Conservation (phyloP, 2,329 filamentous ascomycete genomes). For the Aureobasidium vineae region DNA sequence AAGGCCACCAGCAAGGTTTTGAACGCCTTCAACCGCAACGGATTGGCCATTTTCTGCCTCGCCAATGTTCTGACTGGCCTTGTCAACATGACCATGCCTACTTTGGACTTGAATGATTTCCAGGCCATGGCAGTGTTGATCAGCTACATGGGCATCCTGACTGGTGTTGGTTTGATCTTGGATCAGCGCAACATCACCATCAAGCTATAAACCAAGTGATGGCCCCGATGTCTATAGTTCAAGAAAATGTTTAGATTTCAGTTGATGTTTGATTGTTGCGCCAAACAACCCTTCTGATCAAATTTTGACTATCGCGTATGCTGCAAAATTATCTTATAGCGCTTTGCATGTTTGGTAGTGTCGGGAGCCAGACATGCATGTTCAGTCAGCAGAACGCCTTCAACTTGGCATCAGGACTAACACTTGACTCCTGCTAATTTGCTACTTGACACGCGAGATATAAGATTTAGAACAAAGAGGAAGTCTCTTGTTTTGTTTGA, state of each 20-base stretch:
- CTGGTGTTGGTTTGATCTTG: conserved; percentile 64
- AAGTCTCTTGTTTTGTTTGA: neutral
- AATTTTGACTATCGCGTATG: too few species aligned
- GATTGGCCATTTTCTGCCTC: conserved; percentile 76
- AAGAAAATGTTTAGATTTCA: neutral
- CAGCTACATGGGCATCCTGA: conserved; percentile 67
- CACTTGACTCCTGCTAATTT: too few species aligned
- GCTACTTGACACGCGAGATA: too few species aligned
- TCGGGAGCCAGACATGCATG: too few species aligned
- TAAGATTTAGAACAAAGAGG: too few species aligned
- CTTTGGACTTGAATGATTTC: conserved; percentile 65
- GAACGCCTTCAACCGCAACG: conserved; percentile 82
- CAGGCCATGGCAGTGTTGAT: conserved; percentile 72
- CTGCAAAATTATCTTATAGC: too few species aligned
- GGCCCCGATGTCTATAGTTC: neutral
- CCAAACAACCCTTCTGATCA: neutral
- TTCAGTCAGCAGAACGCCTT: too few species aligned
- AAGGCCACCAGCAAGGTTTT: conserved; percentile 78
- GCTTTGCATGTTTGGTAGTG: too few species aligned
- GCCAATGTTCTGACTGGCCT: conserved; percentile 88
- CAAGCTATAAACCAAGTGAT: conserved; percentile 57
- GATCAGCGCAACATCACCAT: conserved; percentile 67
- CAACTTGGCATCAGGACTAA: neutral
- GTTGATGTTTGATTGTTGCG: neutral
- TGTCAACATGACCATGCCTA: conserved; percentile 84